phyloP scores from a whole-genome alignment of 805 yeast species.

The Spathaspora arborariae region DNA sequence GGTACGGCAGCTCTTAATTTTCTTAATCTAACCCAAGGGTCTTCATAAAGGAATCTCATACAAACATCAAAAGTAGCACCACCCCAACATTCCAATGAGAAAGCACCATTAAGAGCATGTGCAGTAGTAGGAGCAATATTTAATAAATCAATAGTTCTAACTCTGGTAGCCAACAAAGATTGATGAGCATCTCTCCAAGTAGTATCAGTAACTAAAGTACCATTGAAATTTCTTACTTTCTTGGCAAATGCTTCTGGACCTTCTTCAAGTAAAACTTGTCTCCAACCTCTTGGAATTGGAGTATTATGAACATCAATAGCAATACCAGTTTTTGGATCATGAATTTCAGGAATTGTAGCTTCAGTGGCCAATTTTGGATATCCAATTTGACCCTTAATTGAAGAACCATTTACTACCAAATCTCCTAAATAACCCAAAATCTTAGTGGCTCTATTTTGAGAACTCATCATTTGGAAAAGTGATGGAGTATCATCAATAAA shows the following conservation, averaged over 20 bases:
- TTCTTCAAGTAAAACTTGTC: constrained; percentile 74
- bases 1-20: constrained; percentile 87
- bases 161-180: constrained; percentile 94
- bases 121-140: constrained; percentile 95
- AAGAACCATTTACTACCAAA: constrained; percentile 91
- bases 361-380: constrained; percentile 75
- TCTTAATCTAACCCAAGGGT: constrained; percentile 97
- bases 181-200: constrained; percentile 99
- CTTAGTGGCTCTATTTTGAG: constrained; percentile 97
- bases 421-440: constrained; percentile 88
- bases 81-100: constrained; percentile 99
- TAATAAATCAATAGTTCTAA: constrained; percentile 86
- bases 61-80: constrained; percentile 99
- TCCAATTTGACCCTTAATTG: constrained; percentile 94
- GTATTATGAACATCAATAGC: constrained; percentile 51
- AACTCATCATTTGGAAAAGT: constrained; percentile 87
- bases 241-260: constrained; percentile 92
- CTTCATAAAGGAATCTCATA: constrained; percentile 97
- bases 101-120: constrained; percentile 83
- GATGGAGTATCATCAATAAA: constrained; percentile 98
- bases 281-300: constrained; percentile 76
- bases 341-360: constrained; percentile 72
- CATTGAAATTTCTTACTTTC: constrained; percentile 78
- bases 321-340: constrained; percentile 56
- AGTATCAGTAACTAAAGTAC: constrained; percentile 94